Base-by-base conservation (phyloP, 2,329 filamentous ascomycete genomes). In the Colletotrichum sp. region DNA sequence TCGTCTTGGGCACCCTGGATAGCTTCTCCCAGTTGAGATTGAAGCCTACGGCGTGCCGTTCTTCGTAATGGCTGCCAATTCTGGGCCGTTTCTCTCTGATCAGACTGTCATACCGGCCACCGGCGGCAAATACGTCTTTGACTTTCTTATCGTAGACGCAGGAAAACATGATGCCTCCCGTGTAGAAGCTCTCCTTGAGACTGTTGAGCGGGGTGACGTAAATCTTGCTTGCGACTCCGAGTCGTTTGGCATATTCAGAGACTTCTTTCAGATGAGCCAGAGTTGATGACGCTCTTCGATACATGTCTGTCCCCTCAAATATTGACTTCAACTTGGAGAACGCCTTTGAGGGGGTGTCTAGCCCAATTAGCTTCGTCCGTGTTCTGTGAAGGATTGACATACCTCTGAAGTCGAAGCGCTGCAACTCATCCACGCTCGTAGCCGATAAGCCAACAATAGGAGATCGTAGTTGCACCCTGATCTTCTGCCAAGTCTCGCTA, bases 141-240 rank as follows among this genome's bases (percentile, higher is more conserved):
- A 93, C 90, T 81, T 95, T 97, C 75, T 90, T 92, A 81, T 98
- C 96, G 76, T 96, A 95, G 3, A 98, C 85, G 79, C 95, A 98
- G 75, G 97, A 94, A 81, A 99, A 98, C 57, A 98, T 87, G 33
- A 98, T 87, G 9, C 96, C 96, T 1, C 94, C 93, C 21, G 90
- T 87, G 82, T 97, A 99, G 81, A 98, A 98, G 70, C 93, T 94
- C 80, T 98, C 96, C 79, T 98, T 98, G 79, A 97, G 90, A 82
- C 94, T 97, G 80, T 93, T 94, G 8, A 99, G 87, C 1, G 96
- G 96, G 76, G 92, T 94, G 77, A 98, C 88, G 79, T 96, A 97
- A 33, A 98, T 87, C 80, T 96, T 97, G 63, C 92, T 92, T 69
- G 89, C 89, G 2, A 98, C 89, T 1, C 92, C 91, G 75, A 98